These are phyloP conservation scores for Akebia trifoliata DNA, from an alignment of 164 flowering plant species.

Conservation along the genomic window DNA sequence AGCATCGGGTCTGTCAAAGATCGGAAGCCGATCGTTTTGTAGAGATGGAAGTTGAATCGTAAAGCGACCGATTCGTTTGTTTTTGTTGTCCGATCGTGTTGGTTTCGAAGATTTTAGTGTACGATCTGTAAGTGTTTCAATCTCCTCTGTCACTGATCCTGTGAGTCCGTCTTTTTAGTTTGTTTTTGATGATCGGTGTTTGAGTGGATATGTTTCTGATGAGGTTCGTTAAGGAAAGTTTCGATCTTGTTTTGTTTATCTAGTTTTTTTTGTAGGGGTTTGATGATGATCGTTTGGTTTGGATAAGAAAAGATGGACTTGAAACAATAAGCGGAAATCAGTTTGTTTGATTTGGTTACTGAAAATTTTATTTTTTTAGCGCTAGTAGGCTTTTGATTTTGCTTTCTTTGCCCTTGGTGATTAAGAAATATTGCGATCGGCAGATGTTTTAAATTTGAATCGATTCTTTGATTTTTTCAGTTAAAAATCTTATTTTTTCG, in stretches of 20 bases:
- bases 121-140: constrained; percentile 26
- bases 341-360: constrained; percentile 4
- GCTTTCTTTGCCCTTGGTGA: constrained; percentile 1
- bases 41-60: background rate
- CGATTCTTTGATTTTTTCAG: background rate
- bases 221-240: background rate
- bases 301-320: background rate
- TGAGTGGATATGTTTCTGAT: background rate
- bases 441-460: background rate
- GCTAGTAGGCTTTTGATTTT: background rate
- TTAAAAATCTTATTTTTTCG: background rate
- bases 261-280: background rate
- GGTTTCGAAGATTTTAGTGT: constrained; percentile 5
- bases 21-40: constrained; percentile 14
- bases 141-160: background rate
- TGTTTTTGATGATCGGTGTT: constrained; percentile 15
- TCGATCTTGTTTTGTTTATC: background rate
- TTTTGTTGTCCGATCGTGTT: constrained; percentile 19
- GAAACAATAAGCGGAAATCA: background rate
- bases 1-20: constrained; percentile 5
- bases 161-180: background rate
- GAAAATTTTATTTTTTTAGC: background rate
- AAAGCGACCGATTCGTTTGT: constrained; percentile 5
- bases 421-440: background rate
- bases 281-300: background rate